Evolutionary conservation across 345 rosid species (phyloP).

Genomic region (Euphorbia peplus): DNA sequence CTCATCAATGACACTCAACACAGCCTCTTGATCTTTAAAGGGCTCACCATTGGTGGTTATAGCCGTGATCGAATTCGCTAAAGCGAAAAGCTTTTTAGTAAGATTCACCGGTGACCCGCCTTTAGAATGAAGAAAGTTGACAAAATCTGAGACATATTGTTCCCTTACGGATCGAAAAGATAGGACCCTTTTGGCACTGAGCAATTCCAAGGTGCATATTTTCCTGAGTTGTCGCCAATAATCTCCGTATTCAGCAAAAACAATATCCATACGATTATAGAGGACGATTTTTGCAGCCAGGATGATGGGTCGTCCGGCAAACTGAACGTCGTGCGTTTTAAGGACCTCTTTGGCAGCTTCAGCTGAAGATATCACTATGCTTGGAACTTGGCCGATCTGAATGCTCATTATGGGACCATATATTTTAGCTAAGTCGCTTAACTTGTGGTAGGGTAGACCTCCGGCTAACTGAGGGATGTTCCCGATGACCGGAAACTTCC

Average conservation of each 20-base stretch:
- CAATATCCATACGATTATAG: neutral
- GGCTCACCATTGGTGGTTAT: constrained; percentile 24
- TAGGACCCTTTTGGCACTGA: constrained; percentile 18
- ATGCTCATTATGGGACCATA: neutral
- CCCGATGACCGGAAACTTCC: neutral
- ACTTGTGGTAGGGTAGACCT: neutral
- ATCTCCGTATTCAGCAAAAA: neutral
- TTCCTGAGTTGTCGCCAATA: neutral
- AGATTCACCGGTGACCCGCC: constrained; percentile 6
- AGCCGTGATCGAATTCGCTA: constrained; percentile 7
- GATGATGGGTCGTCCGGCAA: neutral
- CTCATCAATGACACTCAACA: neutral
- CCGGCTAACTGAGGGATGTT: neutral
- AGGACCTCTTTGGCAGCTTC: neutral
- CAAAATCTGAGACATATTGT: constrained; percentile 15
- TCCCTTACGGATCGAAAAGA: constrained; percentile 19
- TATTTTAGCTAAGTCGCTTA: neutral
- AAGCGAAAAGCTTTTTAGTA: constrained; percentile 7
- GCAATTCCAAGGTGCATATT: constrained; percentile 12
- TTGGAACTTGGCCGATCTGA: neutral
- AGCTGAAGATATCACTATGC: neutral
- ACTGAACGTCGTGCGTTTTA: neutral
- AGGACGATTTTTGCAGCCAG: neutral
- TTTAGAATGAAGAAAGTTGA: neutral
- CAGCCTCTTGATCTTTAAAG: constrained; percentile 13